Evolutionary conservation across 192 early-diverging fungal genomes (phyloP).

Genomic region (Podila minutissima): DNA sequence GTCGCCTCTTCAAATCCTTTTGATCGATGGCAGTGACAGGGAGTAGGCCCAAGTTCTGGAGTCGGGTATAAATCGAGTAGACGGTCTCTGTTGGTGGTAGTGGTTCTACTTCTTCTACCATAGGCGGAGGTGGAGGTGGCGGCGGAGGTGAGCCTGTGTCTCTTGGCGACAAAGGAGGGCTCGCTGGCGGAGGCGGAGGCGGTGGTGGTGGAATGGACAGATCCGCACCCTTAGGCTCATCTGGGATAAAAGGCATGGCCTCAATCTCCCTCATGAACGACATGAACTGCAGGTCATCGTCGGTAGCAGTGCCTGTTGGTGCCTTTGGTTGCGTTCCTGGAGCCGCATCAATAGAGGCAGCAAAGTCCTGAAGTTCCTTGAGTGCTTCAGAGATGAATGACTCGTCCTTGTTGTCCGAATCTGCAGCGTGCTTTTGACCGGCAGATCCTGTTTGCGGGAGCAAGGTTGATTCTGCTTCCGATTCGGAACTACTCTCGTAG

Average conservation of each 20-base stretch:
- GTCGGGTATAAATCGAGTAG: constrained; percentile 13
- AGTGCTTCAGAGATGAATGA: constrained; percentile 16
- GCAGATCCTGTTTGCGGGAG: neutral
- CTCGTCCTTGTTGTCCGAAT: neutral
- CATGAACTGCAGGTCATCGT: constrained; percentile 17
- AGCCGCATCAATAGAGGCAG: constrained; percentile 5
- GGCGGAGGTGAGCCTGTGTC: constrained; percentile 1
- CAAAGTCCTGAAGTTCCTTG: constrained; percentile 41
- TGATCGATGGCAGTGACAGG: constrained; percentile 9
- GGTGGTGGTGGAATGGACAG: constrained; percentile 5
- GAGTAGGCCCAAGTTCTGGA: constrained; percentile 14
- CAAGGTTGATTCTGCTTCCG: neutral
- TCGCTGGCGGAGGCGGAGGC: constrained; percentile 16
- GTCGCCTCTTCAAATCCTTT: constrained; percentile 32
- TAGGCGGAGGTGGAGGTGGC: neutral
- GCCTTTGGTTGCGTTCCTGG: neutral
- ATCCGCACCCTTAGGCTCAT: neutral
- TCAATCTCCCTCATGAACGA: constrained; percentile 38
- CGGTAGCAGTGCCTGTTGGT: neutral
- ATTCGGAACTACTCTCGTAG: constrained; percentile 38
- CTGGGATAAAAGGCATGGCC: constrained; percentile 15
- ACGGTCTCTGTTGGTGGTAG: neutral
- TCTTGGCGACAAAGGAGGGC: neutral
- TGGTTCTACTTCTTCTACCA: neutral
- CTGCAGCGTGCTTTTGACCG: neutral